Percentiles rank a stretch among this genome's conserved stretches.
Evolutionary conservation across 768 basidiomycete genomes (phyloP).

Genomic region (Lactarius trivialis): DNA sequence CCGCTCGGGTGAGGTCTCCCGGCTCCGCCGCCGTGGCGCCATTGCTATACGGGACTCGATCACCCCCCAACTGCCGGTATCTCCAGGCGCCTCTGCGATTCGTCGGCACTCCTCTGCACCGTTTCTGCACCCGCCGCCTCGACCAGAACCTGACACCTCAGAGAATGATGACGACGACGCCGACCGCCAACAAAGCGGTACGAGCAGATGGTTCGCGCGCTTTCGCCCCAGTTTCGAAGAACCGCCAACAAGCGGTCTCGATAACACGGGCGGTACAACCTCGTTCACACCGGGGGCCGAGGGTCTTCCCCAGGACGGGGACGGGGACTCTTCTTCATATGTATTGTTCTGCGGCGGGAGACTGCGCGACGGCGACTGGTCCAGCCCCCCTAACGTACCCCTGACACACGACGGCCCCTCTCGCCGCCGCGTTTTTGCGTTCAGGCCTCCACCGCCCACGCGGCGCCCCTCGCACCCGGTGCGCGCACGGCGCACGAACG

Average conservation of each 20-base stretch:
- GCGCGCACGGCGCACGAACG: constrained; percentile 37
- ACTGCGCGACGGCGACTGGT: constrained; percentile 9
- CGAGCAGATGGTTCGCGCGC: constrained; percentile 14
- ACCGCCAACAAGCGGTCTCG: constrained; percentile 2
- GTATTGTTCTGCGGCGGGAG: constrained; percentile 39
- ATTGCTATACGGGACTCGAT: constrained; percentile 42
- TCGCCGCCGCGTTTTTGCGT: constrained; percentile 23
- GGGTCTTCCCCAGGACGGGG: constrained; percentile 24
- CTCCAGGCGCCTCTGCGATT: constrained; percentile 2
- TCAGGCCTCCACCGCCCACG: constrained; percentile 23
- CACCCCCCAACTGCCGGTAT: constrained; percentile 21
- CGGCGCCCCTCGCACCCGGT: constrained; percentile 20
- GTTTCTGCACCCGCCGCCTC: background rate
- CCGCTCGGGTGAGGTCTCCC: constrained; percentile 66
- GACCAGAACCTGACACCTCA: constrained; percentile 11
- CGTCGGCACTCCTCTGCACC: constrained; percentile 1
- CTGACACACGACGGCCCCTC: constrained; percentile 32
- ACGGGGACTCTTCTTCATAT: constrained; percentile 28
- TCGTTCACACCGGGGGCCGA: constrained; percentile 12
- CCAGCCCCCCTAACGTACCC: constrained; percentile 12
- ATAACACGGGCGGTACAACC: constrained; percentile 20
- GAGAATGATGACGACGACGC: constrained; percentile 16
- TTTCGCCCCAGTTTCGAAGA: constrained; percentile 14
- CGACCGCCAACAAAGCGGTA: constrained; percentile 10
- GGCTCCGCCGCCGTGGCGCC: constrained; percentile 66